These are phyloP conservation scores for Leccinum pachyderme DNA, from an alignment of 1,284 basidiomycete species.

Conservation along the genomic window DNA sequence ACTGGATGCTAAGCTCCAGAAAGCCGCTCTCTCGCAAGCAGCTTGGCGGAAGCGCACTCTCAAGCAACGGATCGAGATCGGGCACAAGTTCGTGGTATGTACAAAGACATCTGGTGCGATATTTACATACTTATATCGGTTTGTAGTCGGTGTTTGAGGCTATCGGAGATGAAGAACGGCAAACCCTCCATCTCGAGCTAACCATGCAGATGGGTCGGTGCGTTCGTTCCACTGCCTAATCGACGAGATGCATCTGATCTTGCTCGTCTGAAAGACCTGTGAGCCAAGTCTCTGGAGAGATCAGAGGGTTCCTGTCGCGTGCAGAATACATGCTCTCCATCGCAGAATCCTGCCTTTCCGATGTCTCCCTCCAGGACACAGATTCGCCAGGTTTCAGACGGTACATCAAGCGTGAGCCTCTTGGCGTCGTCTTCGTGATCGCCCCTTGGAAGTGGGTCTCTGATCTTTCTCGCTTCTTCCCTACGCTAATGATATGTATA, in stretches of 20 bases:
- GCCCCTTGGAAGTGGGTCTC: constrained; percentile 83
- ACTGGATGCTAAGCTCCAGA: constrained; percentile 58
- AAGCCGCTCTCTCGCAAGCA: constrained; percentile 67
- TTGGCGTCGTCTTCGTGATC: constrained; percentile 87
- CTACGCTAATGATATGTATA: neutral
- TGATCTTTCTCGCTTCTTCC: neutral
- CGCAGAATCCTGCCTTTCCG: constrained; percentile 74
- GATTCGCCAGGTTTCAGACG: constrained; percentile 82
- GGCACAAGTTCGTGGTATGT: constrained; percentile 72
- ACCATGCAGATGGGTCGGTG: constrained; percentile 79
- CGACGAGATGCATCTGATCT: neutral
- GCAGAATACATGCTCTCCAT: constrained; percentile 85
- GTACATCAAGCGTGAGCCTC: constrained; percentile 78
- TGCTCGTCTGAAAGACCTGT: constrained; percentile 57
- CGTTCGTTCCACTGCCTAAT: constrained; percentile 20
- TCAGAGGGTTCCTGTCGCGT: constrained; percentile 78
- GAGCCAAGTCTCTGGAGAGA: constrained; percentile 74
- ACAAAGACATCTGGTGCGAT: neutral
- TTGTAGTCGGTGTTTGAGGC: constrained; percentile 72
- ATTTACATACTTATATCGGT: neutral
- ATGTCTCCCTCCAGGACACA: constrained; percentile 70
- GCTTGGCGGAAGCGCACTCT: constrained; percentile 70
- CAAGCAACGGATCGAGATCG: constrained; percentile 70
- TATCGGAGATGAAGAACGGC: constrained; percentile 36
- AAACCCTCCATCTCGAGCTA: constrained; percentile 49